Evolutionary conservation across 2,329 filamentous ascomycete genomes (phyloP), one percentile per base, ranked within the genome.

Genomic region (Aspergillus fijiensis): DNA sequence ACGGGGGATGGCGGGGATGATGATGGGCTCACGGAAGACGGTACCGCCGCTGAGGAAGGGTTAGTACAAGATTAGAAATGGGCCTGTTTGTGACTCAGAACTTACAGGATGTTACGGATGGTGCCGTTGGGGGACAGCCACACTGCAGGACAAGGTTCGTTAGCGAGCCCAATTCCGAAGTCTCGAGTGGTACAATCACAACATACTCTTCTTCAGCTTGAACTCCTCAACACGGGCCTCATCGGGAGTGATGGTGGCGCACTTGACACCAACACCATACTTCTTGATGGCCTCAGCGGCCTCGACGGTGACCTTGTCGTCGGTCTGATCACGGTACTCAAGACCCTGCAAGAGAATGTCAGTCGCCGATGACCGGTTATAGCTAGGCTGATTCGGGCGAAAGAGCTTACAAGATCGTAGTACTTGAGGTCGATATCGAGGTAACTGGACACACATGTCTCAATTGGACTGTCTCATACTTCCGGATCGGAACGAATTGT

Each of bases 241-340:
- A 77, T 99, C 95, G 45, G 95, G 95, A 49, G 95, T 99, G 82
- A 99, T 99, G 77, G 95, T 99, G 67, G 95, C 95, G 80, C 95
- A 99, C 85, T 99, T 99, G 82, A 99, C 92, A 79, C 94, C 95
- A 58, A 99, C 95, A 61, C 89, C 92, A 85, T 98, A 97, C 85
- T 97, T 96, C 86, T 96, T 93, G 83, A 98, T 98, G 49, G 95
- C 95, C 82, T 96, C 92, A 58, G 95, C 95, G 58, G 94, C 91
- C 75, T 98, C 95, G 70, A 93, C 78, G 64, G 95, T 99, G 80
- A 99, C 94, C 83, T 97, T 85, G 79, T 98, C 95, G 77, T 96
- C 88, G 76, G 95, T 98, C 86, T 96, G 80, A 78, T 99, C 94
- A 76, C 95, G 91, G 85, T 96, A 96, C 77, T 91, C 88, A 66